Percentiles rank a stretch among this genome's conserved stretches.
phyloP scores from a whole-genome alignment of 2,329 filamentous ascomycete genomes.

The Penicillium italicum region DNA sequence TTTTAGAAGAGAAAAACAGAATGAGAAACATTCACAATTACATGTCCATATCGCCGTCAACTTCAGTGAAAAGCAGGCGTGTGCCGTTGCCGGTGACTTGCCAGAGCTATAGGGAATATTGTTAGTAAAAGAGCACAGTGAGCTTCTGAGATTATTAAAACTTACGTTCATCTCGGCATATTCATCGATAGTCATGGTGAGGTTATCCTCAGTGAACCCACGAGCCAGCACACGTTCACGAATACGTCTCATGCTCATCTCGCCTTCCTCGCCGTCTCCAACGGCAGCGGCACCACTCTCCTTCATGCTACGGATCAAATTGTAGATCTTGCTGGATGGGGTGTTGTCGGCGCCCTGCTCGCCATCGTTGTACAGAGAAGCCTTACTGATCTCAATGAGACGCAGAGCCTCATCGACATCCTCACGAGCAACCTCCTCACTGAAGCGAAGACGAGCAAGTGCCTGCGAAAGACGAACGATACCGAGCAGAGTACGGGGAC shows the following conservation, averaged over 20 bases:
- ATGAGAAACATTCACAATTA: conserved; percentile 18
- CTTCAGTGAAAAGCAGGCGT: conserved; percentile 67
- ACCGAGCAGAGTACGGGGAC: conserved; percentile 86
- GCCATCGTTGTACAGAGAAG: conserved; percentile 74
- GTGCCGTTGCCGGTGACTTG: conserved; percentile 70
- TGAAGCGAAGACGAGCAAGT: conserved; percentile 86
- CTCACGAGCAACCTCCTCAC: conserved; percentile 76
- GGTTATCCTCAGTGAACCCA: conserved; percentile 94
- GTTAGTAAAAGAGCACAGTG: conserved; percentile 37
- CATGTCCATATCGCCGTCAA: conserved; percentile 54
- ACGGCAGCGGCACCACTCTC: conserved; percentile 79
- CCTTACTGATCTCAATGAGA: conserved; percentile 88
- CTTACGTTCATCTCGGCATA: conserved; percentile 87
- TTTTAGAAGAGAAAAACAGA: conserved; percentile 3
- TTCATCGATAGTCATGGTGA: conserved; percentile 79
- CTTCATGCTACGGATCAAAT: conserved; percentile 82
- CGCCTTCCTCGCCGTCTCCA: conserved; percentile 66
- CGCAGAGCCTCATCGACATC: conserved; percentile 95
- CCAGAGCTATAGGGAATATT: conserved; percentile 60
- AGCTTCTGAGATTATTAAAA: conserved; percentile 29
- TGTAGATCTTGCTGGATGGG: conserved; percentile 87
- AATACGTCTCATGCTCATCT: conserved; percentile 83
- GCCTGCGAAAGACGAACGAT: conserved; percentile 91
- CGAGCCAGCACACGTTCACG: conserved; percentile 90
- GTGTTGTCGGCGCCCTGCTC: conserved; percentile 65